These are phyloP conservation scores for Datura wrightii DNA, from an alignment of 257 asterid species.

Conservation along the genomic window DNA sequence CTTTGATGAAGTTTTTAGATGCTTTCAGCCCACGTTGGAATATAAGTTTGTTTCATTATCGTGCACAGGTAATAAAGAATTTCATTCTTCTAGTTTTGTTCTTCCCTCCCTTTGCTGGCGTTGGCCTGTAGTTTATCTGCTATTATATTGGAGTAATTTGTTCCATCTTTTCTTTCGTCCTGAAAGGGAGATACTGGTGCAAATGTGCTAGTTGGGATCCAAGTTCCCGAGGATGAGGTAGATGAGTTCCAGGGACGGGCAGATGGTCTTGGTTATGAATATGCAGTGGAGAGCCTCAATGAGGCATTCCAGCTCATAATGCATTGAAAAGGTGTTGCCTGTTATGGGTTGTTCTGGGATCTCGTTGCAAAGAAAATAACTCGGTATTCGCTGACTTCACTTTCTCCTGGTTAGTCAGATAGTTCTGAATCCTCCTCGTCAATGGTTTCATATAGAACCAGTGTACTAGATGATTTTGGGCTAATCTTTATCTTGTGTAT, in stretches of 20 bases:
- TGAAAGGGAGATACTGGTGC: conserved; percentile 92
- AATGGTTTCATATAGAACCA: not conserved
- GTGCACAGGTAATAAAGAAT: conserved; percentile 73
- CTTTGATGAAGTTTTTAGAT: conserved; percentile 86
- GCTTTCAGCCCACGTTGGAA: conserved; percentile 95
- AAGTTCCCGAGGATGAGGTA: conserved; percentile 67
- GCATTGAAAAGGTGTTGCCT: conserved; percentile 48
- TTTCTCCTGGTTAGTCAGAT: conserved; percentile 19
- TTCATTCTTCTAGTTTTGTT: not conserved
- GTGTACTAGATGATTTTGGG: conserved; percentile 19
- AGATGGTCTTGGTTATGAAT: conserved; percentile 73
- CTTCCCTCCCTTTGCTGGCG: not conserved
- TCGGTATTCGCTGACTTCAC: not conserved
- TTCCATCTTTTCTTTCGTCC: not conserved
- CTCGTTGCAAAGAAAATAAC: not conserved
- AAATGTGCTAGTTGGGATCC: conserved; percentile 92
- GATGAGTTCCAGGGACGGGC: conserved; percentile 71
- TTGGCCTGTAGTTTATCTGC: not conserved
- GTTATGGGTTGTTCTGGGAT: not conserved
- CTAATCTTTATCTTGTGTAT: not conserved
- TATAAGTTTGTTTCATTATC: conserved; percentile 93
- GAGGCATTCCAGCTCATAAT: conserved; percentile 77
- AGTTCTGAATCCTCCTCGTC: not conserved
- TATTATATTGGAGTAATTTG: not conserved
- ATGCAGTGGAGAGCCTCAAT: conserved; percentile 69